phyloP scores from a whole-genome alignment of 306 rosid genomes.

The Quercus ilex region DNA sequence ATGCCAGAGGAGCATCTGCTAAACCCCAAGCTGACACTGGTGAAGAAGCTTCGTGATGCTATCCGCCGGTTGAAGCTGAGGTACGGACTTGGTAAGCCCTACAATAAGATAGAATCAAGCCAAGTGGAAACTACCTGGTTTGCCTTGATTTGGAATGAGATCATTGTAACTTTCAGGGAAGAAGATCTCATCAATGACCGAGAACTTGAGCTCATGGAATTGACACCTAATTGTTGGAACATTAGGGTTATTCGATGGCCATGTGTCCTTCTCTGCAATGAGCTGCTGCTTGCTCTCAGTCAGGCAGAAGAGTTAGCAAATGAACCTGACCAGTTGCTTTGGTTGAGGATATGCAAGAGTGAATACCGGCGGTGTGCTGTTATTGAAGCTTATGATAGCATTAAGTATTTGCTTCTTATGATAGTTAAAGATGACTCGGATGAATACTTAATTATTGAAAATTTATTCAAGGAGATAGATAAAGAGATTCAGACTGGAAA shows the following conservation, averaged over 20 bases:
- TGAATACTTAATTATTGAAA: slow-evolving; percentile 53
- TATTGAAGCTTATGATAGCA: slow-evolving; percentile 81
- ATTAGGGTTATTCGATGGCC: slow-evolving; percentile 97
- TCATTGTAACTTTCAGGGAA: slow-evolving; percentile 80
- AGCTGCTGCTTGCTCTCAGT: slow-evolving; percentile 77
- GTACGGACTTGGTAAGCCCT: slow-evolving; percentile 73
- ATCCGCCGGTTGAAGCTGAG: slow-evolving; percentile 71
- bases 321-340: slow-evolving; percentile 46
- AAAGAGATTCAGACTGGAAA: slow-evolving; percentile 29
- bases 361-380: slow-evolving; percentile 91
- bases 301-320: slow-evolving; percentile 68
- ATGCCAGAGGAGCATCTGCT: slow-evolving; percentile 59
- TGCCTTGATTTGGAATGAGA: slow-evolving; percentile 98
- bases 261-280: slow-evolving; percentile 72
- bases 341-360: slow-evolving; percentile 80
- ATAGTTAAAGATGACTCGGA: slow-evolving; percentile 47
- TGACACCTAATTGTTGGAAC: slow-evolving; percentile 79
- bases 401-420: slow-evolving; percentile 47
- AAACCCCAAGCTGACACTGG: slow-evolving; percentile 36
- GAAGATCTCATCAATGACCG: slow-evolving; percentile 84
- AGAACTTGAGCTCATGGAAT: slow-evolving; percentile 76
- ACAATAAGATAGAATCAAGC: slow-evolving; percentile 75
- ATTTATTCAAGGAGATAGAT: slow-evolving; percentile 53
- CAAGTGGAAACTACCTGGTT: slow-evolving; percentile 76
- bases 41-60: slow-evolving; percentile 79